Percentiles rank a stretch among this genome's conserved stretches.
Conservation (phyloP, 1,139 yeast species). For the Geotrichum phurueaensis region DNA sequence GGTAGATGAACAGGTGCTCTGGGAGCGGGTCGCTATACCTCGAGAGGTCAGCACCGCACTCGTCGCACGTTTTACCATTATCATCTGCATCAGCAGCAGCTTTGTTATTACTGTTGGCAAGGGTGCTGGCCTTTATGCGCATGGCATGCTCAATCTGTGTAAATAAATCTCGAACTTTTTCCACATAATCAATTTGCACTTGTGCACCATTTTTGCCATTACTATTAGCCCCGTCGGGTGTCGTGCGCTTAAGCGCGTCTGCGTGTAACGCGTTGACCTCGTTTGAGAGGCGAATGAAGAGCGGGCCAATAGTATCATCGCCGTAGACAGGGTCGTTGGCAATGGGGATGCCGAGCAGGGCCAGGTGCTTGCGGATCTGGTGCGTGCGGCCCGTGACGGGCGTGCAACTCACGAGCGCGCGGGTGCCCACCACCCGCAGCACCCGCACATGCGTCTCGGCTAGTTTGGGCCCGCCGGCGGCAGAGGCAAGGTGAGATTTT, state of each 20-base stretch:
- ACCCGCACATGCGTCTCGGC: slow-evolving; percentile 43
- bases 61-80: background rate
- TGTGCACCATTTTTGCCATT: background rate
- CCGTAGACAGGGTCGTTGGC: slow-evolving; percentile 57
- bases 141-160: background rate
- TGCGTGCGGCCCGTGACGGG: slow-evolving; percentile 76
- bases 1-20: slow-evolving; percentile 43
- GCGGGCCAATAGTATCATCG: background rate
- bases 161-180: background rate
- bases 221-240: background rate
- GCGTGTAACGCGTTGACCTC: background rate
- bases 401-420: slow-evolving; percentile 53
- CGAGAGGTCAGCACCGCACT: slow-evolving; percentile 1
- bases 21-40: slow-evolving; percentile 30
- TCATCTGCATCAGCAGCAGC: background rate
- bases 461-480: slow-evolving; percentile 21
- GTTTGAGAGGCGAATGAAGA: background rate
- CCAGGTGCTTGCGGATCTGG: slow-evolving; percentile 68
- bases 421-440: slow-evolving; percentile 30
- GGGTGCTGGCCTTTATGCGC: background rate
- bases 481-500: background rate
- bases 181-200: background rate
- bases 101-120: background rate
- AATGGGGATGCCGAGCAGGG: slow-evolving; percentile 62
- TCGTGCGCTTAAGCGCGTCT: background rate